Base-by-base conservation (phyloP, 2,329 filamentous ascomycete genomes). In the Macrophomina phaseolina region DNA sequence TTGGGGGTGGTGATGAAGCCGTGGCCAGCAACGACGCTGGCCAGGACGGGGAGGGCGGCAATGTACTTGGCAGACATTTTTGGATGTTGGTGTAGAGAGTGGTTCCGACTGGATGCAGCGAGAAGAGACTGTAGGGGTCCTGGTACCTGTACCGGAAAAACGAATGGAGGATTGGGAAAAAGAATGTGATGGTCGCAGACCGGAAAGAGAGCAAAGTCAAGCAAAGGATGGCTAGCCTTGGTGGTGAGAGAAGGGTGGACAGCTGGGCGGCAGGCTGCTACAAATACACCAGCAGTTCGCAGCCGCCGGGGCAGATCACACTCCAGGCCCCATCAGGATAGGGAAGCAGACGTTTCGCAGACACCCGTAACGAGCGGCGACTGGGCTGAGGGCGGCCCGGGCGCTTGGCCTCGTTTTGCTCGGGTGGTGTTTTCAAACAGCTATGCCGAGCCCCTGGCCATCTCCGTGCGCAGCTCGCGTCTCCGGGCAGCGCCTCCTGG, bases 1-100 rank as follows among this genome's bases (percentile, higher is more conserved):
- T 73, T 68, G 9, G 86, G 86, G 45, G 72, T 77, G 67, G 74
- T 78, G 75, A 88, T 80, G 74, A 81, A 83, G 70, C 86, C 86
- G 76, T 88, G 86, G 71, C 79, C 84, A 62, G 81, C 78, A 70
- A 82, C 85, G 67, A 81, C 77, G 68, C 81, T 78, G 71, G 80
- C 72, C 46, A 85, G 73, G 72, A 78, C 77, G 70, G 81, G 79
- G 64, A 83, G 79, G 76, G 52, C 51, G 68, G 82, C 70, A 67
- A 80, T 74, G 63, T 51, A 63, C 76, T 82, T 81, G 58, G 58
- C 58, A 62, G 58, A 62, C 81, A 81, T 82, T 69, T 71, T 80
- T 74, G 65, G 11, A 62, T 70, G 64, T 56, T 67, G 67, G 36
- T 63, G 63, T 42, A 18, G 65, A 62, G 58, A 42, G 55, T 38